These are phyloP conservation scores for Penicillium cataractarum DNA, from an alignment of 495 filamentous ascomycete genomes.

Conservation along the genomic window DNA sequence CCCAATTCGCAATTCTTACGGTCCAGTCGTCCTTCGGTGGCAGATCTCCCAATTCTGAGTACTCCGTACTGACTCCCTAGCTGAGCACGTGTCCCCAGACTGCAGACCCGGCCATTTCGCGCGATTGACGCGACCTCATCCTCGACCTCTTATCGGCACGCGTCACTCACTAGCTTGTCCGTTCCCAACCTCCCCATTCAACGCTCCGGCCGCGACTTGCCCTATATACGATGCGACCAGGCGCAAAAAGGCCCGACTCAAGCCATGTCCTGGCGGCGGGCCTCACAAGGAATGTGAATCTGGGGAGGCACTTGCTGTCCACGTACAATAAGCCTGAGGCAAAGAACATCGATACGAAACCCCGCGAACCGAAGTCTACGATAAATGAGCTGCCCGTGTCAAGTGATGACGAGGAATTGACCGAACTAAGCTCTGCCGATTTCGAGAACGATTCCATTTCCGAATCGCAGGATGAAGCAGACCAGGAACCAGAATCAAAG, in stretches of 20 bases:
- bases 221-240: conserved; percentile 21
- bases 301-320: conserved; percentile 22
- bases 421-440: neutral
- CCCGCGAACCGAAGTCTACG: neutral
- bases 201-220: conserved; percentile 4
- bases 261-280: conserved; percentile 30
- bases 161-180: conserved; percentile 3
- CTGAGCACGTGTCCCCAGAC: neutral
- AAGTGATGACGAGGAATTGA: conserved; percentile 4
- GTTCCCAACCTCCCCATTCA: conserved; percentile 1
- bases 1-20: conserved; percentile 4
- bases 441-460: neutral
- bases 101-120: neutral
- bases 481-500: neutral
- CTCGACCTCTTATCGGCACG: conserved; percentile 3
- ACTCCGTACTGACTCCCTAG: too few relatives aligned
- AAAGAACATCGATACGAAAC: neutral
- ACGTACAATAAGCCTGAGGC: conserved; percentile 21
- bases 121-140: conserved; percentile 4
- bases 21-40: neutral
- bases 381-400: neutral
- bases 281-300: conserved; percentile 17
- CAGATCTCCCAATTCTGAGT: too few relatives aligned
- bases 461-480: too few relatives aligned
- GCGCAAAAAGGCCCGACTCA: conserved; percentile 27